Conservation (phyloP, 83 land plant genomes). For the Picea engelmannii region DNA sequence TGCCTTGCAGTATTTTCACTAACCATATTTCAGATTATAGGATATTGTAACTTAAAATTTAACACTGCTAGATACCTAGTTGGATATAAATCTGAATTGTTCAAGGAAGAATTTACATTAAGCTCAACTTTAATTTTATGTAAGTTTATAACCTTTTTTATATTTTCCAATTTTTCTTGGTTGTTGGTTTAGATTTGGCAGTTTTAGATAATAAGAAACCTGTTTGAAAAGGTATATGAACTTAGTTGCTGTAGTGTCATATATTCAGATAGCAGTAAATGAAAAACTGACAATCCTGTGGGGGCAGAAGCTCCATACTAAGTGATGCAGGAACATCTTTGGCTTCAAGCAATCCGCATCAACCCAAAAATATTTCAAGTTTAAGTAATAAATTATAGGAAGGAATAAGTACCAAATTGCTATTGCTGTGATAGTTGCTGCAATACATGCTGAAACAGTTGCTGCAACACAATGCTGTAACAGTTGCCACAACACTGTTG, state of each 20-base stretch:
- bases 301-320: neutral
- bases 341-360: too few relatives aligned
- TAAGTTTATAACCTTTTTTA: too few relatives aligned
- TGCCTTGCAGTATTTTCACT: neutral
- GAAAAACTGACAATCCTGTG: neutral
- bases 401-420: too few relatives aligned
- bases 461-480: too few relatives aligned
- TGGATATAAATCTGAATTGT: neutral
- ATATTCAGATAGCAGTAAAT: neutral
- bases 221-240: neutral
- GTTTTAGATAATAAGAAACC: constrained; percentile 1
- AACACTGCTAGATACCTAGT: neutral
- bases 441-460: too few relatives aligned
- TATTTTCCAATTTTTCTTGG: neutral
- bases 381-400: too few relatives aligned
- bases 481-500: too few relatives aligned
- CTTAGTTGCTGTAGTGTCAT: neutral
- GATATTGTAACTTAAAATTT: neutral
- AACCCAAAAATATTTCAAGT: too few relatives aligned
- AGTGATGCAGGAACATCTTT: too few relatives aligned
- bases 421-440: too few relatives aligned
- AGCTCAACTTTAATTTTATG: too few relatives aligned
- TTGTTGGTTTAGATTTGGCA: neutral
- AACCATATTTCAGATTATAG: neutral
- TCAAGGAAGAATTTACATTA: neutral